Evolutionary conservation across 2,329 filamentous ascomycete species (phyloP), one percentile per base, ranked within the genome.

Genomic region (Aspergillus clavatus): DNA sequence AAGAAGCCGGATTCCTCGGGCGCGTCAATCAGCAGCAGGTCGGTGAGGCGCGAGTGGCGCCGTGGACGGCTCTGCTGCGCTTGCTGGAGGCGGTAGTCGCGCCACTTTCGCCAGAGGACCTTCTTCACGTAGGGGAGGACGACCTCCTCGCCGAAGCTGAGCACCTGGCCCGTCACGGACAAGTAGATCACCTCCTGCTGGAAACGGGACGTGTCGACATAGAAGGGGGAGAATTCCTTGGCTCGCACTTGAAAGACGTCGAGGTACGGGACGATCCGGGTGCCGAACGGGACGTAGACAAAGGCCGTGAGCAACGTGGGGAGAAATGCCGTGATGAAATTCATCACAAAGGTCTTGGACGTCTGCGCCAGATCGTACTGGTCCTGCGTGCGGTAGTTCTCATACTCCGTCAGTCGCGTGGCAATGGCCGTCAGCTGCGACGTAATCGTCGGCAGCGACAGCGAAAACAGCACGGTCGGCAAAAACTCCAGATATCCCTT

Each of bases 301-400:
- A 96, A 97, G 0, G 90, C 88, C 0, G 90, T 96, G 14, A 97
- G 78, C 61, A 95, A 84, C n/a, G 94, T 84, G 1, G 89, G 87
- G 42, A 95, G 82, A 65, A 96, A 97, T 0, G 90, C 95, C 5
- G 89, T 95, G 69, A 97, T 91, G 69, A 96, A 95, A 72, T 96
- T 95, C 60, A 97, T 80, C 11, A 97, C 83, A 60, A 98, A 97
- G 26, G 95, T 86, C 73, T 98, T 98, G 47, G 87, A 83, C 0
- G 93, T 88, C 62, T 95, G 80, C 1, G 90, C 86, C 16, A 86
- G 81, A 48, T 95, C 82, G 59, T 95, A 86, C 11, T 83, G 84
- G 54, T 90, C 88, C 46, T 86, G 79, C 0, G 89, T 97, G 57
- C 90, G 86, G 65, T 97, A 95, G 62, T 98, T 98, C 62, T 98